Evolutionary conservation across 345 rosid genomes (phyloP).

Genomic region (Hypericum androsaemum): DNA sequence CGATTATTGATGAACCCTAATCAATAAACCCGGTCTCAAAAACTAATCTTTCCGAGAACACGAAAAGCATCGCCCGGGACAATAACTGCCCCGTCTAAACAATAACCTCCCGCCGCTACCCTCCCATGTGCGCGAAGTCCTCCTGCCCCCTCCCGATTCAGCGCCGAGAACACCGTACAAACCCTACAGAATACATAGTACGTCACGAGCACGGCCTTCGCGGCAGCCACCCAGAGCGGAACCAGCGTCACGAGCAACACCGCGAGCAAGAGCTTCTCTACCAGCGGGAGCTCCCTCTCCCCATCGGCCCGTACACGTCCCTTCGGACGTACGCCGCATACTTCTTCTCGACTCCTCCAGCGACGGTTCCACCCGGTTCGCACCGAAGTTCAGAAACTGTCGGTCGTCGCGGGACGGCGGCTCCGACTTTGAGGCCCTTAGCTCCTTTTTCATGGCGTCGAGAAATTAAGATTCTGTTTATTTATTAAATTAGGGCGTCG

Average conservation of each 20-base stretch:
- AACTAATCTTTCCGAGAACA: too few species aligned
- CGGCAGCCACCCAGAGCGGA: constrained; percentile 54
- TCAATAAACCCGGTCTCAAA: constrained; percentile 96
- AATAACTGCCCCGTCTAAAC: constrained; percentile 58
- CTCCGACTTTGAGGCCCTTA: constrained; percentile 30
- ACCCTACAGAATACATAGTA: constrained; percentile 73
- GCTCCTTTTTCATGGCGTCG: constrained; percentile 43
- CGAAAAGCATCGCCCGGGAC: constrained; percentile 61
- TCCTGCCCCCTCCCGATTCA: constrained; percentile 79
- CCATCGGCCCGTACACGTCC: constrained; percentile 84
- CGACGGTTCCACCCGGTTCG: constrained; percentile 19
- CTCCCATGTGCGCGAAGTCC: constrained; percentile 85
- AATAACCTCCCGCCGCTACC: constrained; percentile 76
- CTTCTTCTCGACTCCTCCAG: constrained; percentile 75
- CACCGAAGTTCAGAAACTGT: constrained; percentile 60
- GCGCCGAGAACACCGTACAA: constrained; percentile 69
- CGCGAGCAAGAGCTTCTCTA: constrained; percentile 51
- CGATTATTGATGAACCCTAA: too few species aligned
- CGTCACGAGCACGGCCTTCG: constrained; percentile 38
- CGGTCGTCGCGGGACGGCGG: constrained; percentile 44
- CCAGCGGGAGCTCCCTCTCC: constrained; percentile 57
- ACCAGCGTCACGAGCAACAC: constrained; percentile 57
- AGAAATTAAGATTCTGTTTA: too few species aligned
- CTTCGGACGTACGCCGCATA: constrained; percentile 75
- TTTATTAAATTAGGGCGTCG: too few species aligned